Evolutionary conservation across 176 grass and related monocot species (phyloP).

Genomic region (Oryza coarctata): DNA sequence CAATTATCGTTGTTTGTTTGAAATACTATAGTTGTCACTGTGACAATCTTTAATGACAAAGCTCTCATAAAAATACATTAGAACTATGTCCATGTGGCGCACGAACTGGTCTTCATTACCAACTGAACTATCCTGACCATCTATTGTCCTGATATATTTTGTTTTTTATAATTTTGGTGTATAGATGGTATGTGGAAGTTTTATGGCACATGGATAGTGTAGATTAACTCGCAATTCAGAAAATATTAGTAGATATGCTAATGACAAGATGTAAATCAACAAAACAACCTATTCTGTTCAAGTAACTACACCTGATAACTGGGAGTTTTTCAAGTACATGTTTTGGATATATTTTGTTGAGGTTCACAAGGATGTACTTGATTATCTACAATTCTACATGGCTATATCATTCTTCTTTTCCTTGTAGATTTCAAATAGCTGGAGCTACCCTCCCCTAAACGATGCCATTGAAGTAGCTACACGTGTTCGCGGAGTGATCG

Average conservation of each 20-base stretch:
- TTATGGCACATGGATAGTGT: conserved; percentile 2
- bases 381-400: not conserved
- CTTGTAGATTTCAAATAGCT: conserved; percentile 79
- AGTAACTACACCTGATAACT: not conserved
- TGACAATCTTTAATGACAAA: not conserved
- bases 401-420: conserved; percentile 5
- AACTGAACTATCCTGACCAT: too few relatives aligned
- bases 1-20: not conserved
- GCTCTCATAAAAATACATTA: not conserved
- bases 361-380: conserved; percentile 4
- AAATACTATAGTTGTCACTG: not conserved
- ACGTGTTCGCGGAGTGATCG: conserved; percentile 71
- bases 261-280: conserved; percentile 2
- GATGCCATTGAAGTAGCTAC: conserved; percentile 71
- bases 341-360: not conserved
- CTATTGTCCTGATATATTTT: not conserved
- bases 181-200: conserved; percentile 1
- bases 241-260: conserved; percentile 23
- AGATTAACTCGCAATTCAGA: not conserved
- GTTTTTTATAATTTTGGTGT: not conserved
- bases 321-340: not conserved
- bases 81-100: not conserved
- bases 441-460: conserved; percentile 86
- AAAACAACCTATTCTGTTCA: not conserved
- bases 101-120: not conserved